Percentiles rank a stretch among this genome's conserved stretches.
phyloP scores from a whole-genome alignment of 345 rosid species.

The Psidium friedrichsthalianum region DNA sequence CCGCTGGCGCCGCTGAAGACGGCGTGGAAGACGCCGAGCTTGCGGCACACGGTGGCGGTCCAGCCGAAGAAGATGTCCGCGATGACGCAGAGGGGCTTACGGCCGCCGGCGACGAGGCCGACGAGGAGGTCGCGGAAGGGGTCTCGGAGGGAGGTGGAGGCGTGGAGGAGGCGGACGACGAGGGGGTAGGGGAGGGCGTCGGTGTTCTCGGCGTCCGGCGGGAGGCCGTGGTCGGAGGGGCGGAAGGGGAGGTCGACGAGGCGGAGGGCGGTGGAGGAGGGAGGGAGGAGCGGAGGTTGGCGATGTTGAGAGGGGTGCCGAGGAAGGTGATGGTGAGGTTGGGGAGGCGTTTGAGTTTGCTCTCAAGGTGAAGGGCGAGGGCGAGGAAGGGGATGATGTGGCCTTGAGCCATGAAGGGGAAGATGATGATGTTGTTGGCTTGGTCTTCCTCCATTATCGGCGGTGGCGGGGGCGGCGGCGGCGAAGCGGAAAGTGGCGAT shows the following conservation, averaged over 20 bases:
- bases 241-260: conserved; percentile 52
- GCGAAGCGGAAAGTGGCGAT: not conserved
- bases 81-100: conserved; percentile 28
- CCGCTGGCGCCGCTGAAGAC: conserved; percentile 37
- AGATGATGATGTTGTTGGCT: conserved; percentile 32
- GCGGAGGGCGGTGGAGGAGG: conserved; percentile 37
- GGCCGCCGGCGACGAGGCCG: not conserved
- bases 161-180: conserved; percentile 38
- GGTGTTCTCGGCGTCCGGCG: conserved; percentile 51
- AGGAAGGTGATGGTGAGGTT: conserved; percentile 24
- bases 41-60: conserved; percentile 41
- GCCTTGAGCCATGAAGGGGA: conserved; percentile 84
- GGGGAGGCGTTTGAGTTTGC: not conserved
- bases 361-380: conserved; percentile 46
- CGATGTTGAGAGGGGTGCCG: conserved; percentile 54
- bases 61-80: conserved; percentile 59
- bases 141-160: conserved; percentile 38
- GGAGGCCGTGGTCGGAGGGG: conserved; percentile 61
- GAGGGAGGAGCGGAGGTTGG: conserved; percentile 32
- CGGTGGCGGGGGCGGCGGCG: not conserved
- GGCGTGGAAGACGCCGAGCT: conserved; percentile 37
- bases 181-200: conserved; percentile 56
- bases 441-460: not conserved
- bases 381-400: conserved; percentile 70
- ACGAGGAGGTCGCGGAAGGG: conserved; percentile 28